Base-by-base conservation (phyloP, 1,139 yeast genomes). In the Yarrowia galli region DNA sequence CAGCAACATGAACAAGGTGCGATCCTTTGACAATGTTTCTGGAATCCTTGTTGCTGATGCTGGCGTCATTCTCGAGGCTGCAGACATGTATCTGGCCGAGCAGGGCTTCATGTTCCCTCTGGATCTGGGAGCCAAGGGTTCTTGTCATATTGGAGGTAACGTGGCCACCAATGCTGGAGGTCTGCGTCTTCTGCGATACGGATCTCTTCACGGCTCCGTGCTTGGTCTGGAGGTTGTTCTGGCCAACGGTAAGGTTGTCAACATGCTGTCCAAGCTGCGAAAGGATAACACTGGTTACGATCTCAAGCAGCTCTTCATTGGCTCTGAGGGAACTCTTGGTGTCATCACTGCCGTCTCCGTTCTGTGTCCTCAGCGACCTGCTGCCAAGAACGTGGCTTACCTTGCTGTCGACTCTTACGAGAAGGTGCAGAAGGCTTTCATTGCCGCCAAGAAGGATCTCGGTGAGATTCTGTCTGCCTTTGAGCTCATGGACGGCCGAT, bases 81-180 rank as follows among this genome's bases (percentile, higher is more conserved):
- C 97, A 12, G 98, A 93, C 79, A 85, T 84, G 71, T 91, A 79
- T 75, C 81, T 95, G 70, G 88, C 89, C 25, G 97, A 92, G 71
- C 81, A 86, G 28, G 97, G 96, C 3, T 91, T 89, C 79, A 90
- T 93, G 68, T 93, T 93, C 84, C 99, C 99, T 28, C 82, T 93
- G 65, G 99, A 93, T 76, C 82, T 93, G 70, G 99, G 99, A 67
- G 98, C 99, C 61, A 93, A 93, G 80, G 99, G 99, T 20, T 92
- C 97, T 2, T 93, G 99, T 78, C 97, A 92, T 73, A 89, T 93
- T 71, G 98, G 98, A 72, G 99, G 98, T 70, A 91, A 89, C 69
- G 96, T 92, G 49, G 97, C 98, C 8, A 92, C 98, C 22, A 93
- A 93, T 76, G 98, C 99, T 7, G 98, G 99, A 75, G 99, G 99